Evolutionary conservation across 768 basidiomycete genomes (phyloP).

Genomic region (Leccinum longicurvipes): DNA sequence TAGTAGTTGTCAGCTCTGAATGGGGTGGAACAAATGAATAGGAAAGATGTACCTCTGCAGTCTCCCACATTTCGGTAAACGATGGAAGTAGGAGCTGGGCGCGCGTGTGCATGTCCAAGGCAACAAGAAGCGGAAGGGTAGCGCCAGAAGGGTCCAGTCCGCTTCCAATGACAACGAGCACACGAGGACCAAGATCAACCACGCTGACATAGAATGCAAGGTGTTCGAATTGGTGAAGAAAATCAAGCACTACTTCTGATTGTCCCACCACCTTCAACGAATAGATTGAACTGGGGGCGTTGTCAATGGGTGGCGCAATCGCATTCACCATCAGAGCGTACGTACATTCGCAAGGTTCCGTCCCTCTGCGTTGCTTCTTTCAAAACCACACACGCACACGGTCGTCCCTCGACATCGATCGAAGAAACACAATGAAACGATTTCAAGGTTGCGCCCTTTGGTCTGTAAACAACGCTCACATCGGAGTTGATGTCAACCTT

Average conservation of each 20-base stretch:
- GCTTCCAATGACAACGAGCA: conserved; percentile 2
- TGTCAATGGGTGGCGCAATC: not conserved
- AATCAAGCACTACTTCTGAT: conserved; percentile 5
- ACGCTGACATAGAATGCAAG: not conserved
- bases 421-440: conserved; percentile 11
- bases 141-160: too few species aligned
- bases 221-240: conserved; percentile 12
- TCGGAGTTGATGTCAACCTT: too few species aligned
- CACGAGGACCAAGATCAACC: conserved; percentile 17
- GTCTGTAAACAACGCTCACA: conserved; percentile 8
- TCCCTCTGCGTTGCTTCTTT: not conserved
- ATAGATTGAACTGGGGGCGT: conserved; percentile 6
- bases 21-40: not conserved
- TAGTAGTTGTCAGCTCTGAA: not conserved
- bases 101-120: conserved; percentile 14
- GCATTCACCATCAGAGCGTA: too few species aligned
- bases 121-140: not conserved
- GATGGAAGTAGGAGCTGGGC: not conserved
- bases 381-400: conserved; percentile 14
- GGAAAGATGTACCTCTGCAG: not conserved
- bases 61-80: not conserved
- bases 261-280: not conserved
- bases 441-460: not conserved
- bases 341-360: conserved; percentile 4
- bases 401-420: conserved; percentile 10